These are phyloP conservation scores for Penicillium herquei DNA, from an alignment of 495 filamentous ascomycete genomes.

Conservation along the genomic window DNA sequence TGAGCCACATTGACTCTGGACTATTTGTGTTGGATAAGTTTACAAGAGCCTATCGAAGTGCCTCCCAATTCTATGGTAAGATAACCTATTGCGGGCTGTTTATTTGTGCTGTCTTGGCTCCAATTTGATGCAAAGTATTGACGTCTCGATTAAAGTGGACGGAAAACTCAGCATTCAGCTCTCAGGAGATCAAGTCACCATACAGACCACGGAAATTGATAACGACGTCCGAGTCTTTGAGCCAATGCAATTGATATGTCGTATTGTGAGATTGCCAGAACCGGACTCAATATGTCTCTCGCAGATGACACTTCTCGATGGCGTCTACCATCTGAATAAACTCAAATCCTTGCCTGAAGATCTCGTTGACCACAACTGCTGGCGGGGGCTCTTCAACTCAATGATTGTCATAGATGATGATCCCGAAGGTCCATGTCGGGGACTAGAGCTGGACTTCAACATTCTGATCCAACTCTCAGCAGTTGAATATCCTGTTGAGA, in stretches of 20 bases:
- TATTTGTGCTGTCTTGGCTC: too few species aligned
- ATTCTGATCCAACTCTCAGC: not conserved
- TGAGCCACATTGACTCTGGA: too few species aligned
- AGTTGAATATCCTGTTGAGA: constrained; percentile 5
- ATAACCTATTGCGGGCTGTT: too few species aligned
- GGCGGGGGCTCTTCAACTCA: not conserved
- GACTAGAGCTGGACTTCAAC: not conserved
- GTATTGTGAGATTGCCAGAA: not conserved
- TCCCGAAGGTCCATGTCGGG: not conserved
- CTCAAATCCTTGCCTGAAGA: not conserved
- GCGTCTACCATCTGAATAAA: not conserved
- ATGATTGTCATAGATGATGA: not conserved
- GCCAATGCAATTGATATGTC: not conserved
- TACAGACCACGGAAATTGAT: not conserved
- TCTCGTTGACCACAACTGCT: not conserved
- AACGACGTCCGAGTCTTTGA: not conserved
- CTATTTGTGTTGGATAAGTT: too few species aligned
- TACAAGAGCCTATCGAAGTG: too few species aligned
- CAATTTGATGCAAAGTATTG: too few species aligned
- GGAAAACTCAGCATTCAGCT: not conserved
- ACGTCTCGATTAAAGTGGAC: not conserved
- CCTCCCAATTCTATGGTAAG: too few species aligned
- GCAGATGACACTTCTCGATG: not conserved
- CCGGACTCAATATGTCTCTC: not conserved
- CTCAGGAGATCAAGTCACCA: not conserved